Conservation (phyloP, 805 yeast species). For the Candida arabinofermentans region DNA sequence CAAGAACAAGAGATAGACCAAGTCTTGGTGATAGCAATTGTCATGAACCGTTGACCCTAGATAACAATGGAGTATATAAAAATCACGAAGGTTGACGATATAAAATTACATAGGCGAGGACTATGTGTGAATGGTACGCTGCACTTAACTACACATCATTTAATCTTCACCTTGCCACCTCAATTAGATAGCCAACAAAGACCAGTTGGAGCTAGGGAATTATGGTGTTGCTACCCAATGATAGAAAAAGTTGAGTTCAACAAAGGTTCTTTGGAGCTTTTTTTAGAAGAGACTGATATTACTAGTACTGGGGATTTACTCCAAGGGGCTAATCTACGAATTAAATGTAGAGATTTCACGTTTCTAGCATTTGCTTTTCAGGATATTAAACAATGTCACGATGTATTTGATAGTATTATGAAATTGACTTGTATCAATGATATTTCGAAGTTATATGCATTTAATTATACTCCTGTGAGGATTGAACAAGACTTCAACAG, state of each 20-base stretch:
- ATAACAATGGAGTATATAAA: conserved; percentile 51
- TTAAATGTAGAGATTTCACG: conserved; percentile 83
- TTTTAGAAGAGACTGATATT: conserved; percentile 13
- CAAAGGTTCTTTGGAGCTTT: conserved; percentile 45
- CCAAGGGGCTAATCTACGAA: conserved; percentile 52
- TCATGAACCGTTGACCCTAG: background rate
- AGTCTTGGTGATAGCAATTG: background rate
- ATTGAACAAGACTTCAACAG: conserved; percentile 62
- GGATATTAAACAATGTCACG: conserved; percentile 54
- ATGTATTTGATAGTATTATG: conserved; percentile 70
- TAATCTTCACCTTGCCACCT: conserved; percentile 50
- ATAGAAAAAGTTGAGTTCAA: conserved; percentile 58
- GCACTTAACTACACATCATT: conserved; percentile 72
- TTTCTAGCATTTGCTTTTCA: conserved; percentile 73
- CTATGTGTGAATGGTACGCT: conserved; percentile 51
- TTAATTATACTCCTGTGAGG: conserved; percentile 69
- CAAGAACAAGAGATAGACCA: no score
- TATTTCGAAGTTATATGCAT: conserved; percentile 70
- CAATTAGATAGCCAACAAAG: conserved; percentile 2
- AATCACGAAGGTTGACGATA: conserved; percentile 42
- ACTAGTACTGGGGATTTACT: conserved; percentile 11
- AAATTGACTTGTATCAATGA: conserved; percentile 54
- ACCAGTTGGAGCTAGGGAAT: conserved; percentile 46
- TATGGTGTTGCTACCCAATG: conserved; percentile 91
- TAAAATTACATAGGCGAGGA: conserved; percentile 58